These are phyloP conservation scores for Sugiyamaella neomexicana DNA, from an alignment of 1,139 yeast genomes.

Conservation along the genomic window DNA sequence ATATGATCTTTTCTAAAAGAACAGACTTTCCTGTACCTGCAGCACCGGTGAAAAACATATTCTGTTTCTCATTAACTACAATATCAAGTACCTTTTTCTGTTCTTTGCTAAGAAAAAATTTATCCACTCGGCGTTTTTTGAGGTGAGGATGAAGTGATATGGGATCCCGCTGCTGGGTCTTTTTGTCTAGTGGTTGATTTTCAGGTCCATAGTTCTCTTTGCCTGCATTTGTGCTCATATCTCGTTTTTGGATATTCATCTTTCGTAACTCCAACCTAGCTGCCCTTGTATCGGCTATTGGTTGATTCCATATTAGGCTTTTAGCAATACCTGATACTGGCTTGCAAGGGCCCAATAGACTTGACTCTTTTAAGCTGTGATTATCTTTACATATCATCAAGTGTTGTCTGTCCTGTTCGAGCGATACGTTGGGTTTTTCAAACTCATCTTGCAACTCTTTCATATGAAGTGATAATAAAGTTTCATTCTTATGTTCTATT, in stretches of 20 bases:
- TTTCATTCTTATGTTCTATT: conserved; percentile 37
- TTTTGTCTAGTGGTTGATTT: too few relatives aligned
- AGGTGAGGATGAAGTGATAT: not conserved
- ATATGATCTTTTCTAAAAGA: conserved; percentile 62
- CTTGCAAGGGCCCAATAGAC: not conserved
- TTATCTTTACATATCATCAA: too few relatives aligned
- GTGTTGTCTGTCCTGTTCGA: too few relatives aligned
- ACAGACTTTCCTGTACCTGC: conserved; percentile 38
- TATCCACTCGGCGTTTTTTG: conserved; percentile 1
- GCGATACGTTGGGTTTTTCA: too few relatives aligned
- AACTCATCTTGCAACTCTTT: not conserved
- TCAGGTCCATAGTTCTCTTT: not conserved
- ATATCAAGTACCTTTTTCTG: conserved; percentile 68
- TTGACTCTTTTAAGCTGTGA: too few relatives aligned
- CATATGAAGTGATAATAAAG: conserved; percentile 25
- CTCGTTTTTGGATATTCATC: conserved; percentile 10
- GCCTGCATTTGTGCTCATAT: conserved; percentile 10
- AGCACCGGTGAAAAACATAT: conserved; percentile 42
- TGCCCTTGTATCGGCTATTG: conserved; percentile 14
- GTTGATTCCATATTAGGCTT: conserved; percentile 18
- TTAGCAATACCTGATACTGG: conserved; percentile 8
- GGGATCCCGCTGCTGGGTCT: too few relatives aligned
- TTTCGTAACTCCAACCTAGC: conserved; percentile 13
- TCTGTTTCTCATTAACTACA: conserved; percentile 57
- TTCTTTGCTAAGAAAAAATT: conserved; percentile 56